phyloP scores from a whole-genome alignment of 163 green algal genomes.

The Picocystis sp. region DNA sequence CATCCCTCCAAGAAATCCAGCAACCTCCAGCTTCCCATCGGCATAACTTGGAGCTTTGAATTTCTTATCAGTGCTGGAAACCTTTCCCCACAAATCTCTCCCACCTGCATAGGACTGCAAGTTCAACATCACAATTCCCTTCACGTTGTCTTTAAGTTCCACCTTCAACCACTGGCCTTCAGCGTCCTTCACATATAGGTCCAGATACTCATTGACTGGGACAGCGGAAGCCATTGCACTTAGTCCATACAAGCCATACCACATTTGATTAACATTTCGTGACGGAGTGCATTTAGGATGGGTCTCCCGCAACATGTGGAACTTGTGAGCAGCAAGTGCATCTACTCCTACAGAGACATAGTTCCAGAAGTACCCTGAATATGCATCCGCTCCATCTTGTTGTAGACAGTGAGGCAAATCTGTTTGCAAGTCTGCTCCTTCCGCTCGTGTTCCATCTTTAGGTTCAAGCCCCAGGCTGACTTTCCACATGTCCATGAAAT shows the following conservation, averaged over 20 bases:
- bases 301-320: constrained; percentile 61
- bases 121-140: constrained; percentile 67
- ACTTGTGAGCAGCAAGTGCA: constrained; percentile 58
- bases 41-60: no score
- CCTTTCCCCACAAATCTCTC: constrained; percentile 56
- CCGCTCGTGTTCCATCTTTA: no score
- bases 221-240: constrained; percentile 49
- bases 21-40: no score
- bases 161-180: constrained; percentile 36
- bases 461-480: not conserved
- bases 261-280: constrained; percentile 58
- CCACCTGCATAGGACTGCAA: constrained; percentile 64
- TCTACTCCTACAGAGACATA: constrained; percentile 73
- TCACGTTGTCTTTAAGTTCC: constrained; percentile 32
- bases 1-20: no score
- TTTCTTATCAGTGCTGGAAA: no score
- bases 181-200: constrained; percentile 23
- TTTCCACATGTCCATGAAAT: constrained; percentile 34
- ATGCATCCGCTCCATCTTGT: no score
- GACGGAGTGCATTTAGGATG: constrained; percentile 30
- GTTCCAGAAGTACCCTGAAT: constrained; percentile 50
- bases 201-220: constrained; percentile 18
- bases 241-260: constrained; percentile 39
- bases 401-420: no score
- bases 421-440: no score